Conservation (phyloP, 2,329 filamentous ascomycete species). For the Aphanocladium album region DNA sequence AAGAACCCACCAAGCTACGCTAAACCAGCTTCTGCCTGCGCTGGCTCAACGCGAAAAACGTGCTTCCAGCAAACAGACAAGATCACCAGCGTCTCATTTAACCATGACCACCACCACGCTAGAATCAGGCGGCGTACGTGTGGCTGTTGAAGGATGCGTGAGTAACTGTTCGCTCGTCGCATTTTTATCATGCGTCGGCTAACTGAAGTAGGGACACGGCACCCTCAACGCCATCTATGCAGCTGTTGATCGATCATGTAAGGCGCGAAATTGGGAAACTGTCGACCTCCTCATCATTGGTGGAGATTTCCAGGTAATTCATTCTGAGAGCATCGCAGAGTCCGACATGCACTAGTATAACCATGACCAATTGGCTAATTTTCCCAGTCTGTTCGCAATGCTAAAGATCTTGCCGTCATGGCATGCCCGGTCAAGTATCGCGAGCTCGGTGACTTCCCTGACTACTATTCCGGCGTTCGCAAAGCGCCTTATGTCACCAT, state of each 20-base stretch:
- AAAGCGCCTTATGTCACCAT: conserved; percentile 83
- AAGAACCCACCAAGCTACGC: not conserved
- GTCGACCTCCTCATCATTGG: conserved; percentile 92
- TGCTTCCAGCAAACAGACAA: not conserved
- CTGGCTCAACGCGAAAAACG: conserved; percentile 2
- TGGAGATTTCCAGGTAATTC: conserved; percentile 88
- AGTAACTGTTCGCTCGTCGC: conserved; percentile 27
- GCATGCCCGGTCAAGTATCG: conserved; percentile 86
- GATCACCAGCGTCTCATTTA: not conserved
- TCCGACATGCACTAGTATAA: no score
- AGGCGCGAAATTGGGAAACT: conserved; percentile 68
- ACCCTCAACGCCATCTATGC: conserved; percentile 88
- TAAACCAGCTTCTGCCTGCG: not conserved
- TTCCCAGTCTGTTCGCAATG: conserved; percentile 74
- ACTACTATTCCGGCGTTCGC: conserved; percentile 79
- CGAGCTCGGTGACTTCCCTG: conserved; percentile 82
- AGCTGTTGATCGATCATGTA: conserved; percentile 64
- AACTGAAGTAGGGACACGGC: conserved; percentile 68
- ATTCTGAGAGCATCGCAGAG: no score
- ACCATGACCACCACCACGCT: conserved; percentile 29
- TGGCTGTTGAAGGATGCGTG: conserved; percentile 86
- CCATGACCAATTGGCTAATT: conserved; percentile 11
- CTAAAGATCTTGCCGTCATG: conserved; percentile 81
- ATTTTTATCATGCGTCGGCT: not conserved
- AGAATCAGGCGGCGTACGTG: conserved; percentile 52